These are phyloP conservation scores for Spirogloea muscicola DNA, from an alignment of 139 green algal species.

Conservation along the genomic window DNA sequence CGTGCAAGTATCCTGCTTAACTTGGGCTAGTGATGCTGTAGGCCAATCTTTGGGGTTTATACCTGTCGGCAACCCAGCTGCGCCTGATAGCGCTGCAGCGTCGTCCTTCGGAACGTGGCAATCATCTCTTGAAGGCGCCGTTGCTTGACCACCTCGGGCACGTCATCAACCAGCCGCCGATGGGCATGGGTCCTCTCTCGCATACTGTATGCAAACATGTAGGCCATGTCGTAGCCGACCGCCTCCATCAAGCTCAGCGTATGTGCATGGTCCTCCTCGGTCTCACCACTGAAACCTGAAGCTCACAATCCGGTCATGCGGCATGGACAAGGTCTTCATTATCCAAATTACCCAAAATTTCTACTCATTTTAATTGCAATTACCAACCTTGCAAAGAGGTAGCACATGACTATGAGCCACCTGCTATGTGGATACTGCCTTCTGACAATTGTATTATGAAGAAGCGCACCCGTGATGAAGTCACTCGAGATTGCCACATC, in stretches of 20 bases:
- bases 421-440: neutral
- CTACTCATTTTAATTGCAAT: too few species aligned
- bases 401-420: neutral
- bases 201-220: slow-evolving; percentile 78
- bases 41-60: too few species aligned
- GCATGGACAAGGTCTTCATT: too few species aligned
- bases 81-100: neutral
- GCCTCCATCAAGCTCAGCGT: slow-evolving; percentile 67
- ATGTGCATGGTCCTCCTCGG: slow-evolving; percentile 67
- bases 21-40: too few species aligned
- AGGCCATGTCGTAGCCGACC: slow-evolving; percentile 68
- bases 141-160: slow-evolving; percentile 58
- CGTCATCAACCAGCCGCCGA: slow-evolving; percentile 60
- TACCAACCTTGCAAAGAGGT: too few species aligned
- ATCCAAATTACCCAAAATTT: too few species aligned
- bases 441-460: neutral
- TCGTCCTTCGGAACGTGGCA: slow-evolving; percentile 17
- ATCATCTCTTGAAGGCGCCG: slow-evolving; percentile 63
- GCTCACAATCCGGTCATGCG: too few species aligned
- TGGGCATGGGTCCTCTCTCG: slow-evolving; percentile 71
- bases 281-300: slow-evolving; percentile 78
- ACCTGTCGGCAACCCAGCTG: too few species aligned
- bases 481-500: neutral
- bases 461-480: too few species aligned
- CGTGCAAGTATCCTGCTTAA: too few species aligned